Evolutionary conservation across 108 stramenopile genomes (phyloP), one percentile per base, ranked within the genome.

Genomic region (Cyclotella cryptica): DNA sequence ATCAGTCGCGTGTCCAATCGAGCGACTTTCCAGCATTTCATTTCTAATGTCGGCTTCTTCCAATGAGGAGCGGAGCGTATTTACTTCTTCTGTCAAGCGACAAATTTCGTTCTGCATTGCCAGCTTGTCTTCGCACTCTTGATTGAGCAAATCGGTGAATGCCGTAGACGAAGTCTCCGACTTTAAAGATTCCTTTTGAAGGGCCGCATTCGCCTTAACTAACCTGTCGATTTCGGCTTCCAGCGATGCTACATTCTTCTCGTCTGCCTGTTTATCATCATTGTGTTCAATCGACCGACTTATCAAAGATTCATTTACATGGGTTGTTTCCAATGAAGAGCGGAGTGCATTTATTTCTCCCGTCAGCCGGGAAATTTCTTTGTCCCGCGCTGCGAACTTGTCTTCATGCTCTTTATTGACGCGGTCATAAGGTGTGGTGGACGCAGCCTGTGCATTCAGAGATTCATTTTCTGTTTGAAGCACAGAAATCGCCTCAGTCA

Each of bases 211-310:
- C 35, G 35, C 6, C 35, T 35, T 6, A 35, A 35, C 6, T 6
- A 35, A 35, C 6, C 35, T 35, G 6, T 35, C 35, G 4, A 35
- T 61, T 69, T 69, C 68, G 51, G 46, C 17, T 42, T 26, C 47
- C 10, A 69, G 76, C 18, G 60, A 58, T 40, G 5, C 10, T 40
- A 77, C 51, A 55, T 51, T 68, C 39, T 26, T 58, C 43, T 77
- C 67, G 46, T 49, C 2, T 35, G 35, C 35, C 2, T 35, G 2
- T 51, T 51, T 51, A 51, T 51, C 49, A 51, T 8, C 8, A 51
- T 51, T 8, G 19, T 19, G 17, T 3, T 8, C 49, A 19, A 51
- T 51, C 17, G 49, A 51, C 3, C 49, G 49, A 51, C 49, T 19
- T 51, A 8, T 3, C 49, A 51, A 8, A 51, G 49, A 1, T 51